Evolutionary conservation across 805 yeast species (phyloP).

Genomic region (Wickerhamiella dianesei): DNA sequence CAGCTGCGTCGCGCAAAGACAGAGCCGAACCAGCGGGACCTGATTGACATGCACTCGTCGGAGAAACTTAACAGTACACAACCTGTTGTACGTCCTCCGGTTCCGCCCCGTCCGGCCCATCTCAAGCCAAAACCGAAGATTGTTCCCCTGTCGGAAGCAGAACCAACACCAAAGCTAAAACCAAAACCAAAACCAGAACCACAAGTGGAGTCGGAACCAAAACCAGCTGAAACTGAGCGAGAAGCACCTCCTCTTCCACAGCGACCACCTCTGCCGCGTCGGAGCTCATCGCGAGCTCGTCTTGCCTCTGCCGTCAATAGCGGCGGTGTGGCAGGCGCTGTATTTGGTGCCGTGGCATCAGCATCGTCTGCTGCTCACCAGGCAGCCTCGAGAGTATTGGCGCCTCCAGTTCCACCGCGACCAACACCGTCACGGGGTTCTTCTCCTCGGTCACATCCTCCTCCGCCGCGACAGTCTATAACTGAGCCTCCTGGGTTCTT

Average conservation of each 20-base stretch:
- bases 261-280: constrained; percentile 19
- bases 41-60: not conserved
- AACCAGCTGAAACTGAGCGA: not conserved
- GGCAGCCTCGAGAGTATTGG: not conserved
- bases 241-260: constrained; percentile 19
- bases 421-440: not conserved
- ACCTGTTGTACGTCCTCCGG: too few relatives aligned
- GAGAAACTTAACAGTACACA: too few relatives aligned
- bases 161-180: not conserved
- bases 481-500: not conserved
- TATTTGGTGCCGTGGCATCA: constrained; percentile 4
- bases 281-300: constrained; percentile 12
- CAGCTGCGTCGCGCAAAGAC: not conserved
- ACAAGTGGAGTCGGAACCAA: not conserved
- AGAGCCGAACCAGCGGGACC: not conserved
- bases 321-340: constrained; percentile 9
- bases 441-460: not conserved
- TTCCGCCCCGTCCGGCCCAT: not conserved
- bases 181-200: not conserved
- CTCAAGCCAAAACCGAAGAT: not conserved
- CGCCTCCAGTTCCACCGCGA: not conserved
- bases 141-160: not conserved
- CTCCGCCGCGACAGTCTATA: not conserved
- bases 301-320: not conserved
- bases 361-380: not conserved